Evolutionary conservation across 345 rosid species (phyloP).

Genomic region (Carallia brachiata): DNA sequence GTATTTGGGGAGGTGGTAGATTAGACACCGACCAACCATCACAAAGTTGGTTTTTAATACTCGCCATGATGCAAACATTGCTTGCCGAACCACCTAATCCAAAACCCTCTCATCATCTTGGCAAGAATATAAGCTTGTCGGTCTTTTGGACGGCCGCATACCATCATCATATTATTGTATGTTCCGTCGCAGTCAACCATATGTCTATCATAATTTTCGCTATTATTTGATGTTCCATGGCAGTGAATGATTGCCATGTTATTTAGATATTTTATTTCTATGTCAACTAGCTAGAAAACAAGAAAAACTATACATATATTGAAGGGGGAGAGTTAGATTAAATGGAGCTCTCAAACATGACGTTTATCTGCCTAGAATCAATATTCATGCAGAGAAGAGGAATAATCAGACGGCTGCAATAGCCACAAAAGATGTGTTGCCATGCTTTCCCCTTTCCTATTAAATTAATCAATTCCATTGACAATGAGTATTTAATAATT

Average conservation of each 20-base stretch:
- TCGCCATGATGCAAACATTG: constrained; percentile 28
- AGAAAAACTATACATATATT: not conserved
- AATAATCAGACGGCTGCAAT: not conserved
- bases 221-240: not conserved
- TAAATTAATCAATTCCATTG: not conserved
- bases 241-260: not conserved
- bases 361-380: constrained; percentile 19
- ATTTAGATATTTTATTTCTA: not conserved
- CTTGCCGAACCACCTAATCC: constrained; percentile 37
- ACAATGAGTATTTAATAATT: not conserved
- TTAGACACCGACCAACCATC: constrained; percentile 56
- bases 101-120: constrained; percentile 2
- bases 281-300: constrained; percentile 20
- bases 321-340: constrained; percentile 29
- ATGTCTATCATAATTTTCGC: constrained; percentile 1
- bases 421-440: not conserved
- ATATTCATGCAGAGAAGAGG: constrained; percentile 21
- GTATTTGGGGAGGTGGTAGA: constrained; percentile 15
- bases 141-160: constrained; percentile 30
- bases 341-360: constrained; percentile 48
- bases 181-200: constrained; percentile 13
- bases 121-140: constrained; percentile 20
- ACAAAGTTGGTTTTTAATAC: constrained; percentile 30
- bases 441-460: not conserved
- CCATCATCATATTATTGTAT: constrained; percentile 14